phyloP scores from a whole-genome alignment of 495 filamentous ascomycete genomes.

The Daldinia vernicosa region DNA sequence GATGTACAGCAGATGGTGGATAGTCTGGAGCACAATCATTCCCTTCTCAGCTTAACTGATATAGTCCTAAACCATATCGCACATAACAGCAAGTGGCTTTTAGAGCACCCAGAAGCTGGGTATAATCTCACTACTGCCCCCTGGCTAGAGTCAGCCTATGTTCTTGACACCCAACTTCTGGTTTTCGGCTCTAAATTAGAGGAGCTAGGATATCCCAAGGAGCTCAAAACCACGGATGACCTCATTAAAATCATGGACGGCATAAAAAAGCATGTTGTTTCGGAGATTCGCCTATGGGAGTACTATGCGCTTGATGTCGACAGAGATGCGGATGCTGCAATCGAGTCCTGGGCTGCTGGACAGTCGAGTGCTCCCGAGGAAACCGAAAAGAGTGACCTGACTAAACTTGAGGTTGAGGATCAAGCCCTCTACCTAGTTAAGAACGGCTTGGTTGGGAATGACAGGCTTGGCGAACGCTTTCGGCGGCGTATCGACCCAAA shows the following conservation, averaged over 20 bases:
- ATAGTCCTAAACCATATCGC: conserved; percentile 99
- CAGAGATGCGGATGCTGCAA: conserved; percentile 69
- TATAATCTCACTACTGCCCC: conserved; percentile 95
- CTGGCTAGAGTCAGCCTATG: conserved; percentile 87
- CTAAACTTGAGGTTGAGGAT: conserved; percentile 58
- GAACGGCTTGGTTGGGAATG: conserved; percentile 71
- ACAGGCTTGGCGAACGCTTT: conserved; percentile 81
- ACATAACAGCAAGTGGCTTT: conserved; percentile 91
- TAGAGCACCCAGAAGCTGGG: conserved; percentile 93
- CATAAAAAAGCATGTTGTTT: conserved; percentile 81
- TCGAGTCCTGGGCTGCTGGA: conserved; percentile 75
- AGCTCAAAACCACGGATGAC: conserved; percentile 74
- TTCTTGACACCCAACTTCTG: conserved; percentile 84
- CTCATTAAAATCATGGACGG: conserved; percentile 85
- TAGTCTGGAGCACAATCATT: conserved; percentile 85
- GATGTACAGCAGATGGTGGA: conserved; percentile 80
- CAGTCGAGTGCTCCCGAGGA: conserved; percentile 57
- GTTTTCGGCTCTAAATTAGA: conserved; percentile 76
- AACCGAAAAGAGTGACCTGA: conserved; percentile 53
- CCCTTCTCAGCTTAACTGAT: conserved; percentile 88
- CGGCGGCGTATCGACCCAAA: conserved; percentile 71
- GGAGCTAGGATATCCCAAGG: conserved; percentile 74
- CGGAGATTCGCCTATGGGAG: conserved; percentile 84
- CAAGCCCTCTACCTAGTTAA: conserved; percentile 62
- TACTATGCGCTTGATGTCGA: conserved; percentile 88